These are phyloP conservation scores for Nannizzia gypsea DNA, from an alignment of 2,329 filamentous ascomycete species.

Conservation along the genomic window DNA sequence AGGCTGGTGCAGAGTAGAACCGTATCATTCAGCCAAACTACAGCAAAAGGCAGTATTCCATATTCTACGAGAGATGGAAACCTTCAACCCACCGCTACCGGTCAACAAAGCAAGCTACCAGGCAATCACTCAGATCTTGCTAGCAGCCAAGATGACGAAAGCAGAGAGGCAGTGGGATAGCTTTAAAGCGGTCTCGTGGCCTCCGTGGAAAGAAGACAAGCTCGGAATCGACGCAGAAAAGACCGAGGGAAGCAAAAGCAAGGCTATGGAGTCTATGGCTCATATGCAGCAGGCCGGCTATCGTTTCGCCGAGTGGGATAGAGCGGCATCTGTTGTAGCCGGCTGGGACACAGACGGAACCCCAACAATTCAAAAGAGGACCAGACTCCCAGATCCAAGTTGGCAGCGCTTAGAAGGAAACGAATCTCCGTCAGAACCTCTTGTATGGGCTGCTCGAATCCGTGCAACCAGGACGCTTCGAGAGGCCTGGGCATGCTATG, in stretches of 20 bases:
- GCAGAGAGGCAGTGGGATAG: constrained; percentile 47
- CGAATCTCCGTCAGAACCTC: neutral
- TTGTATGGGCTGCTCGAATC: constrained; percentile 47
- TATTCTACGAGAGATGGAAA: constrained; percentile 46
- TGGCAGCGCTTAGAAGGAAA: neutral
- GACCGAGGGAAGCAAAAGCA: constrained; percentile 45
- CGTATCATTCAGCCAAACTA: constrained; percentile 36
- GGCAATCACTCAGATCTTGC: constrained; percentile 44
- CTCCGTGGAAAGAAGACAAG: constrained; percentile 53
- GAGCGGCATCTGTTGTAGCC: constrained; percentile 42
- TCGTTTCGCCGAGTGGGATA: constrained; percentile 39
- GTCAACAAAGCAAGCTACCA: constrained; percentile 49
- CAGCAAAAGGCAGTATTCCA: constrained; percentile 49
- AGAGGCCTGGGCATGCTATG: constrained; percentile 55
- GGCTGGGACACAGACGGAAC: constrained; percentile 54
- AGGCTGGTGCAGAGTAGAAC: constrained; percentile 36
- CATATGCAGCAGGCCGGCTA: constrained; percentile 52
- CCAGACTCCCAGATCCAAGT: constrained; percentile 23
- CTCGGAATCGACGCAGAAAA: constrained; percentile 49
- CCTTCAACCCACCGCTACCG: constrained; percentile 41
- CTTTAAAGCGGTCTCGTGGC: constrained; percentile 51
- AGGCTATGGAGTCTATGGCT: constrained; percentile 43
- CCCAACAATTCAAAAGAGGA: constrained; percentile 51
- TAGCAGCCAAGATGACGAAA: constrained; percentile 45
- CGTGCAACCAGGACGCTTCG: constrained; percentile 47